These are phyloP conservation scores for Hygrophoropsis aurantiaca DNA, from an alignment of 768 basidiomycete genomes.

Conservation along the genomic window DNA sequence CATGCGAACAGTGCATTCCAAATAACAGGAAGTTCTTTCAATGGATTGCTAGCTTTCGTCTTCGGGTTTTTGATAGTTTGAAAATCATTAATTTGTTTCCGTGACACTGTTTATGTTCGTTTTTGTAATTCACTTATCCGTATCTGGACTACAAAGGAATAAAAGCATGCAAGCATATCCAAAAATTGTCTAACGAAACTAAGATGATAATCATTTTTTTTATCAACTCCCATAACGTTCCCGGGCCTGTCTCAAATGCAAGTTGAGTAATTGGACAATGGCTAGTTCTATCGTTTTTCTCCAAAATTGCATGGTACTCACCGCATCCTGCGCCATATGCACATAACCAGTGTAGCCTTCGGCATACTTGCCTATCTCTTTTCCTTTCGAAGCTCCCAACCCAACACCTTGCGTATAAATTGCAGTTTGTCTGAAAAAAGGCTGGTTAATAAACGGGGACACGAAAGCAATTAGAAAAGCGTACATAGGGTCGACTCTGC, in stretches of 20 bases:
- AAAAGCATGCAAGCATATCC: not conserved
- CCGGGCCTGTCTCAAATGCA: slow-evolving; percentile 29
- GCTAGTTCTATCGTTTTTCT: slow-evolving; percentile 17
- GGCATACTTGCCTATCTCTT: slow-evolving; percentile 71
- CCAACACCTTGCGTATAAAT: slow-evolving; percentile 89
- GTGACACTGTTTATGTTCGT: too few relatives aligned
- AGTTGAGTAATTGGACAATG: slow-evolving; percentile 22
- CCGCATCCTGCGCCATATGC: slow-evolving; percentile 70
- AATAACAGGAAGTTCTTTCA: slow-evolving; percentile 18
- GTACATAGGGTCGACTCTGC: slow-evolving; percentile 85
- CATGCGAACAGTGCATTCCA: slow-evolving; percentile 21
- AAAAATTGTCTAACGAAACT: not conserved
- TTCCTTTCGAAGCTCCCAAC: slow-evolving; percentile 89
- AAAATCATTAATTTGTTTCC: slow-evolving; percentile 16
- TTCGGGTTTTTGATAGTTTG: slow-evolving; percentile 28
- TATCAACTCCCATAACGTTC: slow-evolving; percentile 33
- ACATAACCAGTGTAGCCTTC: slow-evolving; percentile 72
- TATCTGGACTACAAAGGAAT: slow-evolving; percentile 5
- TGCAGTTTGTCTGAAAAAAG: slow-evolving; percentile 61
- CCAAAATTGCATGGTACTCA: slow-evolving; percentile 33
- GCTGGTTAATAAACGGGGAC: slow-evolving; percentile 7
- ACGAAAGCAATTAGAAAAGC: slow-evolving; percentile 25
- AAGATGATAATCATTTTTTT: not conserved
- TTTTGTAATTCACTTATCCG: not conserved
- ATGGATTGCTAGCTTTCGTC: slow-evolving; percentile 22